phyloP scores from a whole-genome alignment of 108 stramenopile species.

The Cyclotella kingstonii region DNA sequence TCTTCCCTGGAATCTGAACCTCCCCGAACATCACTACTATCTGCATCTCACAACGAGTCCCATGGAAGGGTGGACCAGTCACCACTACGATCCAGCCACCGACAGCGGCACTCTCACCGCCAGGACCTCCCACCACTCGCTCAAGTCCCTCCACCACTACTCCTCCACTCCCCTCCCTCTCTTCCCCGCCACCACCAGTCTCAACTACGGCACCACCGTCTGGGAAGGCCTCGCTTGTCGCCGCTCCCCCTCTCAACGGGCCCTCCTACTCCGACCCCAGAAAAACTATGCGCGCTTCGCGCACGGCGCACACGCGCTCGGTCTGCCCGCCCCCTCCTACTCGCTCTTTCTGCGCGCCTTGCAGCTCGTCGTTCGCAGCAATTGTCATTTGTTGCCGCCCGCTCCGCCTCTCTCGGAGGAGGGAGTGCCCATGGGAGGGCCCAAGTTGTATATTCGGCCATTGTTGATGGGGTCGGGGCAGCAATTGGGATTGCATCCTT shows the following conservation, averaged over 20 bases:
- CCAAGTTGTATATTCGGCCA: constrained; percentile 76
- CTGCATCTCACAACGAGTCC: constrained; percentile 65
- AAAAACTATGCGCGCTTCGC: constrained; percentile 66
- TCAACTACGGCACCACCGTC: constrained; percentile 85
- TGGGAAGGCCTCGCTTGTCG: constrained; percentile 88
- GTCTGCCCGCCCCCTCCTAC: constrained; percentile 58
- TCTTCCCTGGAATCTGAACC: constrained; percentile 83
- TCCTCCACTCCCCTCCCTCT: constrained; percentile 48
- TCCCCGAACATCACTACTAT: constrained; percentile 68
- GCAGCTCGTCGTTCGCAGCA: constrained; percentile 58
- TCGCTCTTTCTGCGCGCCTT: constrained; percentile 73
- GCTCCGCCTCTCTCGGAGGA: constrained; percentile 42
- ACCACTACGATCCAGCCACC: constrained; percentile 60
- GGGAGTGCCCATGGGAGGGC: constrained; percentile 47
- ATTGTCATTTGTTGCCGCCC: constrained; percentile 71
- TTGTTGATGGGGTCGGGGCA: constrained; percentile 56
- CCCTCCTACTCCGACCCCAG: constrained; percentile 79
- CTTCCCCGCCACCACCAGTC: constrained; percentile 65
- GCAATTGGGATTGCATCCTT: constrained; percentile 73
- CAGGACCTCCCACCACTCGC: not conserved
- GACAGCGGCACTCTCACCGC: constrained; percentile 56
- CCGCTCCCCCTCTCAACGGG: constrained; percentile 52
- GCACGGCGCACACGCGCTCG: constrained; percentile 70
- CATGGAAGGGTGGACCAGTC: constrained; percentile 56
- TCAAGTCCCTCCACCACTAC: constrained; percentile 55